Base-by-base conservation (phyloP, 164 flowering plant genomes). In the Vitis amurensis region DNA sequence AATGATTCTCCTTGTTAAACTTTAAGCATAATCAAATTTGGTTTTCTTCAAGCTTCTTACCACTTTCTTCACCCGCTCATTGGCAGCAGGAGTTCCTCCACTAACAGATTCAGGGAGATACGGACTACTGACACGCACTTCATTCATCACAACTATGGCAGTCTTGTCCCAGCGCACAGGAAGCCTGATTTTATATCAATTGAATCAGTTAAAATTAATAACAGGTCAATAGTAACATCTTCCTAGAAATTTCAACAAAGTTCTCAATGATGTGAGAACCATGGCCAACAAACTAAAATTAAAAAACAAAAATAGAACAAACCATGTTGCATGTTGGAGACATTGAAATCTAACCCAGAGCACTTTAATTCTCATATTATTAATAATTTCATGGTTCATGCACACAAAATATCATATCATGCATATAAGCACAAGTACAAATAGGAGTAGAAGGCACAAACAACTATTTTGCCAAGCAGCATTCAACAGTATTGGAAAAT, bases 161-260 rank as follows among this genome's bases (percentile, higher is more conserved):
- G 88, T 85, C 78, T 86, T 94, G 71, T 94, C 98, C 98, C 97
- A 94, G n/a, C 85, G 89, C 19, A 94, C 99, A 16, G 99, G 99
- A 79, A 93, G 98, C 85, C 99, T 95, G 89, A 50, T 70, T 27
- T 62, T 4, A 37, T 15, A 64, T 37, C 15, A 51, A 63, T 13
- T 11, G 50, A 9, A 11, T 57, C 29, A 66, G 60, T 66, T 66
- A 12, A 11, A 48, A 47, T 17, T 14, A 19, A 64, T 50, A 9
- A 50, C 5, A 49, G 10, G 50, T 16, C 16, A 50, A 44, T 11
- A 16, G 14, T 5, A 12, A n/a, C 23, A 51, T 14, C 19, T 59
- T 3, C 27, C 29, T 11, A 9, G 30, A 17, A 59, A 27, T 59
- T 27, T 37, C 11, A 59, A 59, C 61, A 59, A 59, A 23, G 61